Base-by-base conservation (phyloP, 1,139 yeast species). In the Saccharomycopsis hybrid region DNA sequence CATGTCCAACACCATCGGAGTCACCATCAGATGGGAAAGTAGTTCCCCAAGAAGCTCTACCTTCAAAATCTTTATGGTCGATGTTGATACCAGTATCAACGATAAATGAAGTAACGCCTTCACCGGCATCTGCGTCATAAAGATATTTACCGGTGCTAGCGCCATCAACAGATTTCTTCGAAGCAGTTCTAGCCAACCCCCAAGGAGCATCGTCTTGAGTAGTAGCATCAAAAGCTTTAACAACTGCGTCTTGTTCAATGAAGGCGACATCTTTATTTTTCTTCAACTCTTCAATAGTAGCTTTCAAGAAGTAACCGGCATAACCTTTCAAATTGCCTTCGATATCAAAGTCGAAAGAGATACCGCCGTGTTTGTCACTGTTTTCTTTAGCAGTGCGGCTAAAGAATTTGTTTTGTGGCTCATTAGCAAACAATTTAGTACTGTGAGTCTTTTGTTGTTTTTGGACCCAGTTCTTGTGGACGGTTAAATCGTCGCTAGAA, bases 121-220 rank as follows among this genome's bases (percentile, higher is more conserved):
- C 78, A 60, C 97, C 97, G 54, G 86, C 97, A 50, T 80, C 83
- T 57, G 73, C 74, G 62, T 89, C 96, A 68, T 77, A 88, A 57
- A 86, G 71, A 70, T 90, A 90, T 70, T 86, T 85, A 78, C 85
- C 88, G 75, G 85, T 87, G 49, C 88, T 74, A 56, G 85, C 84
- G 58, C 88, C 76, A 54, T 80, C 78, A 62, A 88, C 74, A 33
- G 82, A 76, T 56, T 85, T 78, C 66, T 96, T 84, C 73, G 89
- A 96, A 47, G 96, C 87, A 55, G 90, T 79, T 72, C 98, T 82
- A 46, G 97, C 94, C 60, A 89, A 77, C 62, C 97, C 97, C 97
- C 97, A 89, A 51, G 96, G 96, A 44, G 96, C 92, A 58, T 88
- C 88, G 62, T 80, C 82, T 72, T 88, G 94, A 54, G 77, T 69